These are phyloP conservation scores for Neltuma alba DNA, from an alignment of 306 rosid species.

Conservation along the genomic window DNA sequence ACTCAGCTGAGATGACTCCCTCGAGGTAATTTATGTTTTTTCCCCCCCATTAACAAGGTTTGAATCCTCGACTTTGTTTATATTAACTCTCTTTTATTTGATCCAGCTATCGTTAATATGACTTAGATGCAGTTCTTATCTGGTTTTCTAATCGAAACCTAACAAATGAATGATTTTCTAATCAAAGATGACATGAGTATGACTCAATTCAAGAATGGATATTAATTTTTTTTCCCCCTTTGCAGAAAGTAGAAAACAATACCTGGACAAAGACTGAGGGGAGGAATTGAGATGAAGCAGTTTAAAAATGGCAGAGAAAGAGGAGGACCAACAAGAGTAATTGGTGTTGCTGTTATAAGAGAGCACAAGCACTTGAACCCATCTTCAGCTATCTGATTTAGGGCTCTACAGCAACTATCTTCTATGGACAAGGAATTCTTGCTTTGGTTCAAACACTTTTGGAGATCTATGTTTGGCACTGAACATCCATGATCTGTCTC, in stretches of 20 bases:
- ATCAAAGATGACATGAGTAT: no score
- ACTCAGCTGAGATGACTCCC: no score
- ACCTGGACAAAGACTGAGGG: slow-evolving; percentile 15
- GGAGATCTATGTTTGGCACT: slow-evolving; percentile 20
- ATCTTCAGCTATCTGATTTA: slow-evolving; percentile 18
- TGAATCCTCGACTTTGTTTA: no score
- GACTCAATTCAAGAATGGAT: not conserved
- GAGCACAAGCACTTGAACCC: slow-evolving; percentile 29
- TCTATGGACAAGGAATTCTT: not conserved
- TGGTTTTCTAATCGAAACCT: not conserved
- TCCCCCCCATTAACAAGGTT: no score
- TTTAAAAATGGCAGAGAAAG: slow-evolving; percentile 15
- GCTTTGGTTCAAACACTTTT: slow-evolving; percentile 25
- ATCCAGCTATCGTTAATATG: not conserved
- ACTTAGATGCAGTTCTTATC: not conserved
- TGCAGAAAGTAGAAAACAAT: not conserved
- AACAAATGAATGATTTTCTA: no score
- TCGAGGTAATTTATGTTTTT: no score
- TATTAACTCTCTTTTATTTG: not conserved
- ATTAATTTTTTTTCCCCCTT: not conserved
- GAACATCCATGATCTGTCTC: slow-evolving; percentile 22
- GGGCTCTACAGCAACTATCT: slow-evolving; percentile 19
- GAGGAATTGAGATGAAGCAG: slow-evolving; percentile 24
- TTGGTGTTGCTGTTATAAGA: not conserved
- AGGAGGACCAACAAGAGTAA: not conserved